Evolutionary conservation across 805 yeast species (phyloP).

Genomic region (Saccharomyces mikatae): DNA sequence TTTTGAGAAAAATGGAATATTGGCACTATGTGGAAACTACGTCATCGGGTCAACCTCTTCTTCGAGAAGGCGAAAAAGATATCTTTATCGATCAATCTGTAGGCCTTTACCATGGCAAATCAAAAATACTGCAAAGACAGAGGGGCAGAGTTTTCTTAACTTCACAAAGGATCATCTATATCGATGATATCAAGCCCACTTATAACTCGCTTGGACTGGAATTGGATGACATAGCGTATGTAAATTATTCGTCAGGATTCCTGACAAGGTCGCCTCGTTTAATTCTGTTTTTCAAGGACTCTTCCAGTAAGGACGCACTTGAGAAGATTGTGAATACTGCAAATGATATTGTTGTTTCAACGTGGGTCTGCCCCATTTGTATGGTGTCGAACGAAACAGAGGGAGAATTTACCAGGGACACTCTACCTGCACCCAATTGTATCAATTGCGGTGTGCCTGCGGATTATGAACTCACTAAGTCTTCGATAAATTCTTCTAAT

Average conservation of each 20-base stretch:
- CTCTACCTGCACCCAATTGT: constrained; percentile 39
- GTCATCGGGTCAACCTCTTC: constrained; percentile 33
- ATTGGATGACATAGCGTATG: constrained; percentile 34
- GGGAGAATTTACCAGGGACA: constrained; percentile 9
- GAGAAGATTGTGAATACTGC: constrained; percentile 1
- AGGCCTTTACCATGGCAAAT: constrained; percentile 74
- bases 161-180: constrained; percentile 59
- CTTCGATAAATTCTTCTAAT: constrained; percentile 19
- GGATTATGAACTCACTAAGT: constrained; percentile 30
- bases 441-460: constrained; percentile 55
- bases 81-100: constrained; percentile 45
- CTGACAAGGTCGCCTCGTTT: constrained; percentile 74
- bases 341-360: neutral
- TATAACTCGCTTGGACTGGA: constrained; percentile 41
- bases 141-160: constrained; percentile 76
- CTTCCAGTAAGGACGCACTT: neutral
- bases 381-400: constrained; percentile 29
- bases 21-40: constrained; percentile 35
- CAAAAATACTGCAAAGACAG: constrained; percentile 55
- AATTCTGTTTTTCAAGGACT: constrained; percentile 33
- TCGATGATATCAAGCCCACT: constrained; percentile 43
- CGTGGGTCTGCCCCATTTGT: constrained; percentile 89
- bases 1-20: constrained; percentile 12
- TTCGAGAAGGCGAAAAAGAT: constrained; percentile 42
- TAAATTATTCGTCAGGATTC: constrained; percentile 47